Base-by-base conservation (phyloP, 306 rosid genomes). In the Astragalus glycyphyllos region DNA sequence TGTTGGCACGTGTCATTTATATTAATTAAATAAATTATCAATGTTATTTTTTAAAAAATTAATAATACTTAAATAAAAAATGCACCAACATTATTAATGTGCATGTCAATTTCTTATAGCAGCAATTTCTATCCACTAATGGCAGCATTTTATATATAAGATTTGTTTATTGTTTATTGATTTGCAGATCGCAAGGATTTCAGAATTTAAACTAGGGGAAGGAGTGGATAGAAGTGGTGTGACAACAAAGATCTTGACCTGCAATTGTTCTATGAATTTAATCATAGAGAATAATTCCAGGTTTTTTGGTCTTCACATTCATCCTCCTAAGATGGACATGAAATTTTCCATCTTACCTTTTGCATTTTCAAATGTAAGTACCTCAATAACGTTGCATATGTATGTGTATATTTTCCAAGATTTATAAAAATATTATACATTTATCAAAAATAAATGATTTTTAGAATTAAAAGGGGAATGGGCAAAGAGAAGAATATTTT, bases 171-270 rank as follows among this genome's bases (percentile, higher is more conserved):
- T 9, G 5, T 26, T 57, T 5, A 31, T 49, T 23, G 34, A 56
- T 56, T 38, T 68, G 23, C 80, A 92, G 98, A 74, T 93, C 6
- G 72, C 81, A 66, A 79, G 81, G 83, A 68, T 94, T 67, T 37
- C 26, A 0, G 88, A 80, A 54, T 94, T 94, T 54, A 86, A 75
- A 58, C 74, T 94, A 1, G 97, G 85, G 23, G 97, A 91, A 86
- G 99, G 99, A 53, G 95, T 89, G 76, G 99, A 94, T 32, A 78
- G 84, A 42, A 87, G 86, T 3, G 99, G 99, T 0, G 99, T 94
- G 49, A 37, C 92, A 45, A 91, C 97, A 7, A 89, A 89, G 85
- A 78, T 94, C 31, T 73, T 94, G 9, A 87, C 82, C 15, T 87
- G 84, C 77, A 89, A 84, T 71, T 89, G 87, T 65, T 78, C 95